Percentiles rank a stretch among this genome's conserved stretches.
These are phyloP conservation scores for Chrysosporium queenslandicum DNA, from an alignment of 2,329 filamentous ascomycete species.

Conservation along the genomic window DNA sequence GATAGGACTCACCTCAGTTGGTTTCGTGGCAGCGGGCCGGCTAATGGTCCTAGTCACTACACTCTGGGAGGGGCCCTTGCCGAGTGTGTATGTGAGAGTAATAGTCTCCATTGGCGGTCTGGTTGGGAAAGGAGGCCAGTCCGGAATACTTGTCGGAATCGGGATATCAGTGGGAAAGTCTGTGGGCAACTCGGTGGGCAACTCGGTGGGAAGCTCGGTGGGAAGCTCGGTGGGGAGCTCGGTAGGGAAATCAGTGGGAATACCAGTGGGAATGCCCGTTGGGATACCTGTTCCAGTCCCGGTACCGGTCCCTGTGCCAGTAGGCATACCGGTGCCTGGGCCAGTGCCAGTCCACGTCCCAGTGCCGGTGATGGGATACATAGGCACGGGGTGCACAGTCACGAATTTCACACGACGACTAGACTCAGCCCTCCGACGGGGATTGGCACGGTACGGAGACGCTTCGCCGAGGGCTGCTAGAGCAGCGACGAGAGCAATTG, in stretches of 20 bases:
- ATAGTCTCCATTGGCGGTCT: constrained; percentile 19
- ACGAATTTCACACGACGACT: not conserved
- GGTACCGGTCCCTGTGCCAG: not conserved
- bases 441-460: constrained; percentile 19
- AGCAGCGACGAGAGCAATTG: constrained; percentile 28
- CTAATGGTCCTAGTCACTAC: constrained; percentile 33
- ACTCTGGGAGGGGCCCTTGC: constrained; percentile 27
- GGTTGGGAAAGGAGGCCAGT: not conserved
- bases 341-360: not conserved
- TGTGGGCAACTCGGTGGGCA: not conserved
- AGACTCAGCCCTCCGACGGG: constrained; percentile 11
- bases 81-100: constrained; percentile 34
- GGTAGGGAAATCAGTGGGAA: not conserved
- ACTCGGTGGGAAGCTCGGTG: not conserved
- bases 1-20: constrained; percentile 5
- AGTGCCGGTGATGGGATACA: not conserved
- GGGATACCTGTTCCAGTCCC: not conserved
- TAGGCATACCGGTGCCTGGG: not conserved
- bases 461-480: constrained; percentile 31
- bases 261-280: not conserved
- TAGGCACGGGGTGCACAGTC: constrained; percentile 4
- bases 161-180: not conserved
- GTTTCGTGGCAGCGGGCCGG: constrained; percentile 24
- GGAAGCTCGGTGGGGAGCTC: not conserved
- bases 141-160: not conserved